Percentiles rank a stretch among this genome's conserved stretches.
These are phyloP conservation scores for Termitomyces eurrhizus DNA, from an alignment of 768 basidiomycete species.

Conservation along the genomic window DNA sequence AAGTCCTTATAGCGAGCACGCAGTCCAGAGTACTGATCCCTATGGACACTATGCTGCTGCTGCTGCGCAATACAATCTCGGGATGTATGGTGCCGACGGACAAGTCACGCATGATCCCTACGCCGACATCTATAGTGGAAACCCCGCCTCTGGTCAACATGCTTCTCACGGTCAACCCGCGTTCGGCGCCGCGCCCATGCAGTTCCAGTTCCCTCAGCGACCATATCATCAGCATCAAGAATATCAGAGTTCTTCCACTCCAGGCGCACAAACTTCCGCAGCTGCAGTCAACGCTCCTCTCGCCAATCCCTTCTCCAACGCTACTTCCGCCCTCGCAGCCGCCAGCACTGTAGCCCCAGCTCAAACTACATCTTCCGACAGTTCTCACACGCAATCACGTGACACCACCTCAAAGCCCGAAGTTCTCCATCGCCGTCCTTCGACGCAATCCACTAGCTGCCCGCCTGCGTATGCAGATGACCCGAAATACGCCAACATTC, in stretches of 20 bases:
- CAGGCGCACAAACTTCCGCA: not conserved
- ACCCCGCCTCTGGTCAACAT: conserved; percentile 12
- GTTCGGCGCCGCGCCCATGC: conserved; percentile 11
- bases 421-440: conserved; percentile 12
- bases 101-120: conserved; percentile 16
- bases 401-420: not conserved
- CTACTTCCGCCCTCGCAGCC: conserved; percentile 8
- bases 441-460: conserved; percentile 4
- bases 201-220: conserved; percentile 15
- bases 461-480: conserved; percentile 11
- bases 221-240: conserved; percentile 6
- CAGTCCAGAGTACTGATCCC: conserved; percentile 10
- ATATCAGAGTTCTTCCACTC: conserved; percentile 8
- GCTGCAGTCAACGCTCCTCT: not conserved
- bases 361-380: not conserved
- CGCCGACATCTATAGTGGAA: conserved; percentile 13
- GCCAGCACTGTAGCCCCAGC: conserved; percentile 6
- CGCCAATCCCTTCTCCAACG: not conserved
- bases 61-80: conserved; percentile 16
- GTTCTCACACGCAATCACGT: not conserved
- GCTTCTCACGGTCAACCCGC: conserved; percentile 9
- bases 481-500: conserved; percentile 16
- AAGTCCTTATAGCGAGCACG: conserved; percentile 13
- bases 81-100: conserved; percentile 17
- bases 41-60: conserved; percentile 15